Conservation (phyloP, 2,329 filamentous ascomycete genomes). For the Trichoderma koningiopsis region DNA sequence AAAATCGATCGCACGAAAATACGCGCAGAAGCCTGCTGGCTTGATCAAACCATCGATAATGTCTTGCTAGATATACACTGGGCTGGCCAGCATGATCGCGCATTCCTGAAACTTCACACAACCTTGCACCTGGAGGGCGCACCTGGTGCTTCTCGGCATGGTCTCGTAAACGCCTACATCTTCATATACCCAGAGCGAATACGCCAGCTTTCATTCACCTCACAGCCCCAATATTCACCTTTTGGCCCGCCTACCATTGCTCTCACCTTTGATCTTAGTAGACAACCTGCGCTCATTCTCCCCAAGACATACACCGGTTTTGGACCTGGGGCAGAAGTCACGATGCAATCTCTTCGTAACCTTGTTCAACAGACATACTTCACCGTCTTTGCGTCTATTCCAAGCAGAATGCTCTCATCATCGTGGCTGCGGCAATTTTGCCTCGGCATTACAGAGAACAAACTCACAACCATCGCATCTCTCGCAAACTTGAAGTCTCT, state of each 20-base stretch:
- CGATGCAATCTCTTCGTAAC: constrained; percentile 2
- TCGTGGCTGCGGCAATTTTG: neutral
- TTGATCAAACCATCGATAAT: neutral
- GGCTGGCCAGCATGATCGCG: neutral
- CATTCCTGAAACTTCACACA: constrained; percentile 9
- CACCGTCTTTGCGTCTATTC: neutral
- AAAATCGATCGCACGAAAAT: constrained; percentile 4
- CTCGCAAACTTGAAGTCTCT: neutral
- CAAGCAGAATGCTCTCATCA: neutral
- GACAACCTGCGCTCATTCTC: neutral
- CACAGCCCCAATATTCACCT: neutral
- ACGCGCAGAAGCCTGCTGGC: neutral
- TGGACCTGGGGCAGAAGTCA: neutral
- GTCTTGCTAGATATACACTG: constrained; percentile 4
- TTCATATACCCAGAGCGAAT: constrained; percentile 8
- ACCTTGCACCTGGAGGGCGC: neutral
- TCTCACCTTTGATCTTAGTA: constrained; percentile 2
- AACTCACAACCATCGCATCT: neutral
- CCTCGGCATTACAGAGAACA: neutral
- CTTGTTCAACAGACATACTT: neutral
- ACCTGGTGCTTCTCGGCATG: neutral
- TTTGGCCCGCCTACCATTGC: neutral
- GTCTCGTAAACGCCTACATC: neutral
- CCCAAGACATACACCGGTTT: neutral
- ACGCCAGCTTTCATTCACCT: constrained; percentile 3